A percentile compares a stretch with the other conserved stretches of the same genome.
These are phyloP conservation scores for Torrubiellomyces zombiae DNA, from an alignment of 2,329 filamentous ascomycete genomes.

Conservation along the genomic window DNA sequence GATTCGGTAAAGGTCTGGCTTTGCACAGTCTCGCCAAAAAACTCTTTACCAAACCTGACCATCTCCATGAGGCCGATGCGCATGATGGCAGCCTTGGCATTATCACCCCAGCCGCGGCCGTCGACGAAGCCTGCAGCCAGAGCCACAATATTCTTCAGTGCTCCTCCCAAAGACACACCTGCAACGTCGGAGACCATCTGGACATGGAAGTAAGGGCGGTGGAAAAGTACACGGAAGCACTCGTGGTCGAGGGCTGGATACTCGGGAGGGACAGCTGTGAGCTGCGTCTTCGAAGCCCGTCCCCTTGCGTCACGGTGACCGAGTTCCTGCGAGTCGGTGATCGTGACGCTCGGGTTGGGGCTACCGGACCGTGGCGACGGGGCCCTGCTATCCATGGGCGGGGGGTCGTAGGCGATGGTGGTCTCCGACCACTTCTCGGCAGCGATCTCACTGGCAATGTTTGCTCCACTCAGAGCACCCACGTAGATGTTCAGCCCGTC, in stretches of 20 bases:
- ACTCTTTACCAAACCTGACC: constrained; percentile 87
- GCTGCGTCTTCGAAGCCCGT: constrained; percentile 46
- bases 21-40: constrained; percentile 71
- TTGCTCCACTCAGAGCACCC: constrained; percentile 85
- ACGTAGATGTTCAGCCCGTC: constrained; percentile 88
- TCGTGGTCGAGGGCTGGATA: constrained; percentile 78
- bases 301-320: constrained; percentile 56
- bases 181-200: constrained; percentile 90
- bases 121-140: constrained; percentile 90
- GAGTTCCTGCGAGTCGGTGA: constrained; percentile 38
- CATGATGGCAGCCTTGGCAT: constrained; percentile 98
- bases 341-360: constrained; percentile 30
- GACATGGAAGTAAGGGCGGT: constrained; percentile 94
- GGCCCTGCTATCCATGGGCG: constrained; percentile 66
- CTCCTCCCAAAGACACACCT: constrained; percentile 84
- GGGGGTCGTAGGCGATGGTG: constrained; percentile 90
- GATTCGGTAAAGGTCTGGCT: constrained; percentile 91
- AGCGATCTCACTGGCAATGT: constrained; percentile 90
- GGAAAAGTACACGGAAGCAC: constrained; percentile 74
- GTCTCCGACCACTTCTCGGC: constrained; percentile 95
- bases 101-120: constrained; percentile 93
- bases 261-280: constrained; percentile 61
- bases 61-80: constrained; percentile 89
- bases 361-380: constrained; percentile 35
- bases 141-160: constrained; percentile 93